A percentile compares a stretch with the other conserved stretches of the same genome.
Conservation (phyloP, 2,329 filamentous ascomycete genomes). For the Metarhizium guizhouense region DNA sequence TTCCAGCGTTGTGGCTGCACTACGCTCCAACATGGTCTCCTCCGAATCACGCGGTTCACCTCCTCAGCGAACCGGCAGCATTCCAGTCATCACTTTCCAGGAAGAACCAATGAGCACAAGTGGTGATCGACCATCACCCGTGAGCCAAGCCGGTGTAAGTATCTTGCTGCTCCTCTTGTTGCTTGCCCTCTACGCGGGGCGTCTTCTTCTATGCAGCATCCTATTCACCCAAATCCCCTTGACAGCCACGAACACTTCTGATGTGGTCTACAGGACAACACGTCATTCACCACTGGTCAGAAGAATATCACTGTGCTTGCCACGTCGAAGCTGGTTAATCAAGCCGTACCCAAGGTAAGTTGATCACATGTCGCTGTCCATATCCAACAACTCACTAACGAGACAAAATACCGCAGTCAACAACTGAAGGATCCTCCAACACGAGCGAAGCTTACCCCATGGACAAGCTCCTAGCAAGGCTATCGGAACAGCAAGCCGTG, state of each 20-base stretch:
- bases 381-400: constrained; percentile 9
- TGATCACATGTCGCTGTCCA: background rate
- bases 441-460: constrained; percentile 43
- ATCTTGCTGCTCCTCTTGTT: background rate
- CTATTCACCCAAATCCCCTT: background rate
- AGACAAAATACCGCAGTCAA: constrained; percentile 31
- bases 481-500: constrained; percentile 61
- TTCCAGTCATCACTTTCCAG: constrained; percentile 9
- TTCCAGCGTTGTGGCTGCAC: constrained; percentile 4
- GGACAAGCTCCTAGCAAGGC: constrained; percentile 64
- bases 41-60: constrained; percentile 18
- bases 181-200: background rate
- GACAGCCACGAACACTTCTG: background rate
- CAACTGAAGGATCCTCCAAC: background rate
- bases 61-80: constrained; percentile 15
- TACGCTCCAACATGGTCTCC: constrained; percentile 19
- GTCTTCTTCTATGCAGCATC: background rate
- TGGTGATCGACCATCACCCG: constrained; percentile 8
- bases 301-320: constrained; percentile 38
- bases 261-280: constrained; percentile 12
- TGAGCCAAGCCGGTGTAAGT: constrained; percentile 13
- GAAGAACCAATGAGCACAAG: constrained; percentile 12
- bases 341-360: constrained; percentile 42
- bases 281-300: constrained; percentile 20
- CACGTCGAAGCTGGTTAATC: constrained; percentile 47